Conservation (phyloP, 495 filamentous ascomycete genomes). For the Aspergillus bertholletiae region DNA sequence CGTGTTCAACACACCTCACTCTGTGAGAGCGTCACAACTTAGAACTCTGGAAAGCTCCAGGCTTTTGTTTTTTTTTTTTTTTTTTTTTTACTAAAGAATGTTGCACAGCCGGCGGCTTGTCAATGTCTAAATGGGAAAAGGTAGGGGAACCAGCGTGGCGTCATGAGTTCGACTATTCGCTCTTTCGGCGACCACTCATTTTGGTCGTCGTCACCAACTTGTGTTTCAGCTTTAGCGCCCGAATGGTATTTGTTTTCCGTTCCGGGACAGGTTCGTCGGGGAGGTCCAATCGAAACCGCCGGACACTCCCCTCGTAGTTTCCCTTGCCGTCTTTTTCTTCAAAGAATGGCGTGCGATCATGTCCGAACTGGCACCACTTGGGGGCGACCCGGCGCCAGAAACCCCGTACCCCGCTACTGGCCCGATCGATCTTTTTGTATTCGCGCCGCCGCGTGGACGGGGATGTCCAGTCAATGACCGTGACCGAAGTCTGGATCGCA, state of each 20-base stretch:
- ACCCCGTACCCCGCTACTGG: conserved; percentile 42
- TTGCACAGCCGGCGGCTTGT: background rate
- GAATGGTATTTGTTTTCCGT: background rate
- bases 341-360: conserved; percentile 36
- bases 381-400: conserved; percentile 44
- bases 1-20: background rate
- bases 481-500: conserved; percentile 34
- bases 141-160: background rate
- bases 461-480: conserved; percentile 50
- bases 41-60: background rate
- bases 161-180: background rate
- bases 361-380: conserved; percentile 33
- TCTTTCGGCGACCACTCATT: conserved; percentile 3
- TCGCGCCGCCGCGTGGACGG: conserved; percentile 43
- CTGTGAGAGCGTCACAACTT: background rate
- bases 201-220: conserved; percentile 10
- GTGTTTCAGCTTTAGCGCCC: conserved; percentile 12
- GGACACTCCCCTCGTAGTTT: conserved; percentile 44
- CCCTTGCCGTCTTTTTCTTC: conserved; percentile 37
- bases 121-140: background rate
- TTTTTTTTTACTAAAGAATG: background rate
- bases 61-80: background rate
- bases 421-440: conserved; percentile 48
- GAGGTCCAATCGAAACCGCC: conserved; percentile 48
- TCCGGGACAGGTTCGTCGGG: conserved; percentile 26